phyloP scores from a whole-genome alignment of 2,329 filamentous ascomycete species.

The Sporothrix phasma region DNA sequence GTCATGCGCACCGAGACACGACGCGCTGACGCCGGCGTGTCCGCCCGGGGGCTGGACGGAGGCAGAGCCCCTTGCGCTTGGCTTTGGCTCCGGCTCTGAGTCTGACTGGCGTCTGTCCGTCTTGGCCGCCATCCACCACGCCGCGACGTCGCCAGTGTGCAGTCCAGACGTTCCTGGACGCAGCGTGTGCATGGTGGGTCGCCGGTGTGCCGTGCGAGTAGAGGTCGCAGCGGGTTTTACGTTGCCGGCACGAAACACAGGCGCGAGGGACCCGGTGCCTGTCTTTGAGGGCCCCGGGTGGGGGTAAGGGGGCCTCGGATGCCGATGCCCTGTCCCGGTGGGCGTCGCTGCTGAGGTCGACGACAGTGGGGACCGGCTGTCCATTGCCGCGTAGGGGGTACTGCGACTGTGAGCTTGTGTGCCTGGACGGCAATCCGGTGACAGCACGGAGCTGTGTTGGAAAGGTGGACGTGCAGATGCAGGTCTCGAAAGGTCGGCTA shows the following conservation, averaged over 20 bases:
- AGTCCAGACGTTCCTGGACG: slow-evolving; percentile 29
- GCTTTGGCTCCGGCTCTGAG: background rate
- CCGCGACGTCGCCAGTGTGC: slow-evolving; percentile 32
- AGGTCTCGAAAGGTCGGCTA: background rate
- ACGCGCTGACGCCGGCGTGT: background rate
- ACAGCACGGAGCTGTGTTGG: background rate
- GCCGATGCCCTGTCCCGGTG: no score
- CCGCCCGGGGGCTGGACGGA: background rate
- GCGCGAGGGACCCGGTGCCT: slow-evolving; percentile 13
- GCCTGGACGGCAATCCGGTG: background rate
- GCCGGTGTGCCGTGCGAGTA: slow-evolving; percentile 27
- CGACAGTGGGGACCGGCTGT: background rate
- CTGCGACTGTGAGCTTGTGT: no score
- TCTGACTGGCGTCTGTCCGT: background rate
- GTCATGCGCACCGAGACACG: slow-evolving; percentile 4
- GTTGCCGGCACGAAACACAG: slow-evolving; percentile 12
- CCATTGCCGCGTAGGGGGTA: background rate
- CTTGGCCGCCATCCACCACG: slow-evolving; percentile 29
- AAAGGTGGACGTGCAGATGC: background rate
- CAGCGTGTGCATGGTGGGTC: slow-evolving; percentile 30
- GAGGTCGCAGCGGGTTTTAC: slow-evolving; percentile 13
- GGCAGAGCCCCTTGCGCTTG: background rate
- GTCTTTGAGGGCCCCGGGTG: background rate
- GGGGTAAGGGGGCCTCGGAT: no score
- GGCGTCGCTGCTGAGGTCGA: background rate